Percentiles rank a stretch among this genome's conserved stretches.
These are phyloP conservation scores for Pyrenophora seminiperda DNA, from an alignment of 2,329 filamentous ascomycete species.

Conservation along the genomic window DNA sequence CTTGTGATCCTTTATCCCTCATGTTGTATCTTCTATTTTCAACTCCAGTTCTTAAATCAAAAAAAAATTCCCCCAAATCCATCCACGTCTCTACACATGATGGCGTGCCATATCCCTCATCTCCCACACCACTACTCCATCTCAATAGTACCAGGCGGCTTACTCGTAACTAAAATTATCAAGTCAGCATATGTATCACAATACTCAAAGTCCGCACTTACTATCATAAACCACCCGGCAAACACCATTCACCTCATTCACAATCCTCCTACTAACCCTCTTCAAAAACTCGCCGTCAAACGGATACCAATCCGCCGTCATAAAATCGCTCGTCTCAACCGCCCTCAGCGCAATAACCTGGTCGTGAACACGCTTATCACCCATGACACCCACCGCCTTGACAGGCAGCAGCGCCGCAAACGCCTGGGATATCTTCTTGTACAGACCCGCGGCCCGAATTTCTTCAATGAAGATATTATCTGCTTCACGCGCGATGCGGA, in stretches of 20 bases:
- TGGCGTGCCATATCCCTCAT: background rate
- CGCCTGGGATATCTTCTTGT: conserved; percentile 72
- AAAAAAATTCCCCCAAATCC: too few species aligned
- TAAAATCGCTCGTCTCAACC: conserved; percentile 70
- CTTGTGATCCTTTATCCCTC: too few species aligned
- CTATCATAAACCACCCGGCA: conserved; percentile 73
- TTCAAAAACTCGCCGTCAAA: conserved; percentile 70
- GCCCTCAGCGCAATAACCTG: conserved; percentile 67
- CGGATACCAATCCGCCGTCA: conserved; percentile 73
- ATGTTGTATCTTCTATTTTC: too few species aligned
- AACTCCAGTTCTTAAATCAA: too few species aligned
- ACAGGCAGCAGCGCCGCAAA: conserved; percentile 71
- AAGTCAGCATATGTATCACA: conserved; percentile 18
- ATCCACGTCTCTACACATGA: too few species aligned
- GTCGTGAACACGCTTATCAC: conserved; percentile 71
- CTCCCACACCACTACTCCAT: conserved; percentile 63
- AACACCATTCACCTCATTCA: conserved; percentile 76
- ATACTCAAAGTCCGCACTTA: conserved; percentile 46
- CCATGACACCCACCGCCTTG: conserved; percentile 70
- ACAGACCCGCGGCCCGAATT: conserved; percentile 74
- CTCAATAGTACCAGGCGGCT: conserved; percentile 75
- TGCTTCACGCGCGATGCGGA: conserved; percentile 77
- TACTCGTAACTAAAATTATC: conserved; percentile 59
- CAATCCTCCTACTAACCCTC: conserved; percentile 68
- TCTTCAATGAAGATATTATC: conserved; percentile 79